Conservation (phyloP, 208 protist species). For the Herpetomonas tarakana region DNA sequence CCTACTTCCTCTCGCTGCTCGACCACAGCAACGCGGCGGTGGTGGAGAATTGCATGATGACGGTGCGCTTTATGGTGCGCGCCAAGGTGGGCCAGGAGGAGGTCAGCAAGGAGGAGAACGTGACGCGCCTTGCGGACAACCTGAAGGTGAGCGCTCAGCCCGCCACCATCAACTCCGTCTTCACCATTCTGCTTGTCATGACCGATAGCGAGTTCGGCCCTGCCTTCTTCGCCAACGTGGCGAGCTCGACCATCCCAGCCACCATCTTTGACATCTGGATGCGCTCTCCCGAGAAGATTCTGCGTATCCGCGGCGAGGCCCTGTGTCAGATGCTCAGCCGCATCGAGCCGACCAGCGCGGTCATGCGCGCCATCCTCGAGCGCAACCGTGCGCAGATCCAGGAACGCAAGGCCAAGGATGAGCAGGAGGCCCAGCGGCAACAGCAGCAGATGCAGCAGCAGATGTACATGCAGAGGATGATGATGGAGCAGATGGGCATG, state of each 20-base stretch:
- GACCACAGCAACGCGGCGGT: constrained; percentile 69
- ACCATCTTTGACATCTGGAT: constrained; percentile 80
- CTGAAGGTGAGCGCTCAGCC: constrained; percentile 44
- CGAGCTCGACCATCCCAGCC: constrained; percentile 37
- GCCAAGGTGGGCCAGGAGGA: constrained; percentile 61
- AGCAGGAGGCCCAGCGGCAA: constrained; percentile 76
- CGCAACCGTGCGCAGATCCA: constrained; percentile 64
- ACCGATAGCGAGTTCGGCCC: constrained; percentile 44
- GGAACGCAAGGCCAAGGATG: constrained; percentile 74
- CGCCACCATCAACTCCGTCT: constrained; percentile 48
- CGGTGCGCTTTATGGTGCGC: constrained; percentile 68
- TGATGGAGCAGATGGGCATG: constrained; percentile 90
- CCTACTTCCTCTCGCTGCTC: constrained; percentile 77
- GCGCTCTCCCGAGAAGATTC: constrained; percentile 46
- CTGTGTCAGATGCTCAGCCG: constrained; percentile 58
- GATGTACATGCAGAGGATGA: constrained; percentile 86
- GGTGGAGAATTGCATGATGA: constrained; percentile 54
- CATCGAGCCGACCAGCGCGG: constrained; percentile 30
- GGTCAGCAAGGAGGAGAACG: constrained; percentile 42
- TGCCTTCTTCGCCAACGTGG: constrained; percentile 55
- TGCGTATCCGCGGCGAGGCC: constrained; percentile 68
- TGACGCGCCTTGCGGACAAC: constrained; percentile 56
- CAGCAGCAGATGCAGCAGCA: constrained; percentile 81
- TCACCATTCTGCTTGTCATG: constrained; percentile 79
- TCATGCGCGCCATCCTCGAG: constrained; percentile 41